A percentile compares a stretch with the other conserved stretches of the same genome.
Conservation (phyloP, 352 stramenopile species). For the Phytophthora pini region DNA sequence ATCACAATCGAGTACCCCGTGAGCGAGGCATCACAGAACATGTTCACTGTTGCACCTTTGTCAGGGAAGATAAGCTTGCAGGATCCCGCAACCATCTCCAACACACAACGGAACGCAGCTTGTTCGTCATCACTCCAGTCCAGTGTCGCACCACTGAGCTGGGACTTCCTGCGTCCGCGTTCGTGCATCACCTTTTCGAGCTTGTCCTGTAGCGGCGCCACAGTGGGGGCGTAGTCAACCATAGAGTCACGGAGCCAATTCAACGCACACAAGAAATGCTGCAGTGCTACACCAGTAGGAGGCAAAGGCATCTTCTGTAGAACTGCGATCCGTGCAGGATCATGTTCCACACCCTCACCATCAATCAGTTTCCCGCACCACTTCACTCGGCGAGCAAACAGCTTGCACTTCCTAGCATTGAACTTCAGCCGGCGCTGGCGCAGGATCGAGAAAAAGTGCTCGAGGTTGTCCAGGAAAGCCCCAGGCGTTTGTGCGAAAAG, state of each 20-base stretch:
- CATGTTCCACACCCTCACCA: constrained; percentile 14
- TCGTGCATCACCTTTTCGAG: constrained; percentile 3
- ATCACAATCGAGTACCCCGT: neutral
- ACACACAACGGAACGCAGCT: neutral
- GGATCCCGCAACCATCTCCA: constrained; percentile 11
- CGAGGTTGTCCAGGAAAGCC: neutral
- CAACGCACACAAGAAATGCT: constrained; percentile 23
- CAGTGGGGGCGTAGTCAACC: constrained; percentile 5
- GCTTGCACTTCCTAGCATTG: constrained; percentile 22
- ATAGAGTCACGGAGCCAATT: constrained; percentile 20
- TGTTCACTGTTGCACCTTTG: neutral
- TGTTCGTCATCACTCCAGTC: constrained; percentile 10
- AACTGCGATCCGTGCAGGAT: neutral
- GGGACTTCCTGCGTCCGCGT: constrained; percentile 6
- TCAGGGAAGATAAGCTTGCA: constrained; percentile 18
- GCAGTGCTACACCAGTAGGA: constrained; percentile 5
- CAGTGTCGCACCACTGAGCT: constrained; percentile 13
- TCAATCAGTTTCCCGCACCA: constrained; percentile 20
- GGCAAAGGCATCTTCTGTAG: constrained; percentile 17
- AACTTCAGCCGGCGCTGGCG: constrained; percentile 9
- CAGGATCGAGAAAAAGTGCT: constrained; percentile 5
- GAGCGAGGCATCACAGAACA: constrained; percentile 16
- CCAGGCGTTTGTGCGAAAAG: neutral
- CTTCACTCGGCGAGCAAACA: constrained; percentile 18
- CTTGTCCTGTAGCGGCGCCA: constrained; percentile 9